Percentiles rank a stretch among this genome's conserved stretches.
phyloP scores from a whole-genome alignment of 352 stramenopile genomes.

The Phytophthora nicotianae region DNA sequence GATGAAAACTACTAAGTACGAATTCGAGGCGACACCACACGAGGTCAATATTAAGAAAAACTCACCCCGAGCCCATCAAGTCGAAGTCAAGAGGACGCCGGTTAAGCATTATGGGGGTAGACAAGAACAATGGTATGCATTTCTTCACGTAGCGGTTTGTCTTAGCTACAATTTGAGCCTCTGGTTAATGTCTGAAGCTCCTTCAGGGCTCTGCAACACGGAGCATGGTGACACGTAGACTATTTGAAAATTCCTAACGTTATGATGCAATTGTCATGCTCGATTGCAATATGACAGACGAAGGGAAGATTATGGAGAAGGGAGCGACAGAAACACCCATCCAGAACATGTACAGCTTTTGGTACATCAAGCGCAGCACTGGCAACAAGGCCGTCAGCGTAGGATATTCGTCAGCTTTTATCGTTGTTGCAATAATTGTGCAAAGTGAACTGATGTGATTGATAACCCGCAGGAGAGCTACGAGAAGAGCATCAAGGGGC shows the following conservation, averaged over 20 bases:
- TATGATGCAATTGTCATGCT: conserved; percentile 15
- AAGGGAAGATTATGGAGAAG: conserved; percentile 35
- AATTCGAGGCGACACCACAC: conserved; percentile 14
- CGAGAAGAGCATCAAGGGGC: conserved; percentile 94
- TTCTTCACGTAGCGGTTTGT: background rate
- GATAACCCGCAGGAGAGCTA: conserved; percentile 80
- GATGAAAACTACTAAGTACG: conserved; percentile 18
- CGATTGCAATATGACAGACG: conserved; percentile 25
- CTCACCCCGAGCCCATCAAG: background rate
- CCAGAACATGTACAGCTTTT: conserved; percentile 91
- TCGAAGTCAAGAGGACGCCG: conserved; percentile 1
- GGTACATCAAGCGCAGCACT: conserved; percentile 89
- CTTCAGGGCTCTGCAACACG: conserved; percentile 4
- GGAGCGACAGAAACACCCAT: conserved; percentile 62
- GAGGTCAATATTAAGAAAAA: conserved; percentile 6
- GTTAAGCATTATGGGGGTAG: conserved; percentile 43
- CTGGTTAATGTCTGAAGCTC: background rate
- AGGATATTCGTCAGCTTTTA: conserved; percentile 9
- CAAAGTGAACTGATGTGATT: conserved; percentile 13
- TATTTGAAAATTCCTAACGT: conserved; percentile 4
- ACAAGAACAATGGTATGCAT: conserved; percentile 44
- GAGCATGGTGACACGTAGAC: conserved; percentile 6
- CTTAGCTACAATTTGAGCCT: conserved; percentile 3
- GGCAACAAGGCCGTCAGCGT: conserved; percentile 77
- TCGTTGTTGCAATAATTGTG: conserved; percentile 5